phyloP scores from a whole-genome alignment of 768 basidiomycete genomes.

The Suillus fuscotomentosus region DNA sequence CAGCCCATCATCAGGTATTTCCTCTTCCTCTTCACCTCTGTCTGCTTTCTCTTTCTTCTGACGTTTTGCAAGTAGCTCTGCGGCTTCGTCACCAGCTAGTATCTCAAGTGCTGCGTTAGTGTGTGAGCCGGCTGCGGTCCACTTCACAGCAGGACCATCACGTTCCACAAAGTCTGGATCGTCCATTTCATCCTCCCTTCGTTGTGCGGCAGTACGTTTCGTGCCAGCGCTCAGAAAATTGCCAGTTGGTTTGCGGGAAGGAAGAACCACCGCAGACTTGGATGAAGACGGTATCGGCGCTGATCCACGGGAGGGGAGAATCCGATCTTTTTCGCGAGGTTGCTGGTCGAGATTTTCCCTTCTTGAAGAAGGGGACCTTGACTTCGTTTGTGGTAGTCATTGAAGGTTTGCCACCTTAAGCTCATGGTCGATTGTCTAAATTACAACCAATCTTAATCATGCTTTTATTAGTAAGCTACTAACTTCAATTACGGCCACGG shows the following conservation, averaged over 20 bases:
- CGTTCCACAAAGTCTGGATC: slow-evolving; percentile 55
- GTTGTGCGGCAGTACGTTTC: slow-evolving; percentile 56
- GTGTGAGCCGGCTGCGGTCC: slow-evolving; percentile 78
- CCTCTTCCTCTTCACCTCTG: slow-evolving; percentile 52
- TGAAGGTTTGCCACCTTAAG: background rate
- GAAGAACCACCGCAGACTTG: slow-evolving; percentile 75
- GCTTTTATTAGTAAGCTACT: background rate
- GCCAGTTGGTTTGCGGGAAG: slow-evolving; percentile 60
- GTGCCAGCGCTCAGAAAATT: slow-evolving; percentile 81
- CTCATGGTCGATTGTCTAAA: background rate
- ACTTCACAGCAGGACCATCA: slow-evolving; percentile 66
- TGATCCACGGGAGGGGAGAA: slow-evolving; percentile 43
- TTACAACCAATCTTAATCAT: slow-evolving; percentile 7
- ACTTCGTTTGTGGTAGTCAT: slow-evolving; percentile 36
- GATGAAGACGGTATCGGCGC: slow-evolving; percentile 28
- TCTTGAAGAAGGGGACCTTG: slow-evolving; percentile 88
- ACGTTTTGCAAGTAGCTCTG: slow-evolving; percentile 72
- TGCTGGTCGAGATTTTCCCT: slow-evolving; percentile 74
- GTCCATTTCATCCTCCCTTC: slow-evolving; percentile 47
- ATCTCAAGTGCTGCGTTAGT: slow-evolving; percentile 70
- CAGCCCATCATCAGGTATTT: slow-evolving; percentile 74
- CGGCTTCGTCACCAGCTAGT: slow-evolving; percentile 78
- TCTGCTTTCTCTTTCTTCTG: slow-evolving; percentile 54
- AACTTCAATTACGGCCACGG: too few relatives aligned
- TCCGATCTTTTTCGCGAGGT: slow-evolving; percentile 73